These are phyloP conservation scores for Nothophoma quercina DNA, from an alignment of 2,329 filamentous ascomycete genomes.

Conservation along the genomic window DNA sequence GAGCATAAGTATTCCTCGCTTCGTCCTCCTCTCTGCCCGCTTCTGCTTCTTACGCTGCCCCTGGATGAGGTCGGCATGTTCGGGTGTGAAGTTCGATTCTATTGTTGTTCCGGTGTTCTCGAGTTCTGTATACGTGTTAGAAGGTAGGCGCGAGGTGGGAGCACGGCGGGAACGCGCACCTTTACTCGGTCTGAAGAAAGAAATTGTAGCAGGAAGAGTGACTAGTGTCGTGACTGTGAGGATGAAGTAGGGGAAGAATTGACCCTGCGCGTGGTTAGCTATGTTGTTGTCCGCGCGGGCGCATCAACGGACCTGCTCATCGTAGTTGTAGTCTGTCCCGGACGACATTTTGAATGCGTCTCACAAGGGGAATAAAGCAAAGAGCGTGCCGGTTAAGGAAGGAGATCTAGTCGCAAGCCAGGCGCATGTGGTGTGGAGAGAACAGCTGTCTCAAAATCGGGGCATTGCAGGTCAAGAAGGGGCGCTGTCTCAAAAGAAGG, in stretches of 20 bases:
- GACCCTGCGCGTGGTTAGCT: constrained; percentile 65
- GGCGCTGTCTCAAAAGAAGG: constrained; percentile 39
- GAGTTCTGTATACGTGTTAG: constrained; percentile 60
- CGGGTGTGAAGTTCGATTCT: constrained; percentile 78
- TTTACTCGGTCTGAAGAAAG: constrained; percentile 80
- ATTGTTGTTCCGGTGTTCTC: constrained; percentile 84
- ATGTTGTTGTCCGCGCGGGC: not conserved
- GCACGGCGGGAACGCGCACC: constrained; percentile 50
- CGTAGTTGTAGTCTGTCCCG: constrained; percentile 91
- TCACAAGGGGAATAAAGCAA: constrained; percentile 24
- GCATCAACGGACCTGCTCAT: constrained; percentile 74
- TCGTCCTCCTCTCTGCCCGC: constrained; percentile 86
- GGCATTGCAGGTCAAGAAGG: constrained; percentile 32
- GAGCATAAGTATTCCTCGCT: constrained; percentile 79
- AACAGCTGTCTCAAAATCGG: constrained; percentile 24
- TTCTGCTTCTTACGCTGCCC: constrained; percentile 84
- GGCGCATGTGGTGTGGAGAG: constrained; percentile 26
- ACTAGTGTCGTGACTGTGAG: constrained; percentile 87
- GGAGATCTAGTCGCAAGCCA: constrained; percentile 18
- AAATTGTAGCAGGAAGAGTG: constrained; percentile 90
- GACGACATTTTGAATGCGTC: constrained; percentile 42
- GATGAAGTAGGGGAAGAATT: constrained; percentile 99
- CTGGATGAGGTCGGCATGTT: constrained; percentile 84
- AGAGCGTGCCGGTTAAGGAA: constrained; percentile 30
- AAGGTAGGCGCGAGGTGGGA: constrained; percentile 4